Percentiles rank a stretch among this genome's conserved stretches.
These are phyloP conservation scores for Auriscalpium orientale DNA, from an alignment of 768 basidiomycete species.

Conservation along the genomic window DNA sequence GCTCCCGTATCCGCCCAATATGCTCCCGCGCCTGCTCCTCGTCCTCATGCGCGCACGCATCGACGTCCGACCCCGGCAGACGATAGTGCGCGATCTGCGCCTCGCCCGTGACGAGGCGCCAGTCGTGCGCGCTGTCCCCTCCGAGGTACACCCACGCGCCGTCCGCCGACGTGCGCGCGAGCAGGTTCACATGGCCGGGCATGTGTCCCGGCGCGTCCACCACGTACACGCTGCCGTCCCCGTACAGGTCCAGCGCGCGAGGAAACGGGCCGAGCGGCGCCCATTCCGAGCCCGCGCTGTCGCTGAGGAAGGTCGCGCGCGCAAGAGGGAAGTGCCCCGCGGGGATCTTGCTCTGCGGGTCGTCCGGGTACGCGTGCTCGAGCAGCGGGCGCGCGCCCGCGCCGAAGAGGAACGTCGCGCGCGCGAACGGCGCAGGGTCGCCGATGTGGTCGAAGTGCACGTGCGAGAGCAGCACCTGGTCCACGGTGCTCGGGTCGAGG, in stretches of 20 bases:
- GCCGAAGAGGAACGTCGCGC: constrained; percentile 10
- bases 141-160: constrained; percentile 11
- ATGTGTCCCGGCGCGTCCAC: constrained; percentile 17
- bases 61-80: not conserved
- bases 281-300: not conserved
- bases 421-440: constrained; percentile 6
- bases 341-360: not conserved
- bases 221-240: constrained; percentile 13
- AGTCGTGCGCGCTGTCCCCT: constrained; percentile 8
- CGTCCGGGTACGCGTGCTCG: constrained; percentile 1
- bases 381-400: not conserved
- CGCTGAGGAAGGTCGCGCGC: not conserved
- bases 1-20: not conserved
- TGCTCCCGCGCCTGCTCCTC: not conserved
- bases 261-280: constrained; percentile 10
- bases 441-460: constrained; percentile 14
- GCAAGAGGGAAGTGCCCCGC: not conserved
- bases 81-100: not conserved
- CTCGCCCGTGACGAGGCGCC: constrained; percentile 8
- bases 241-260: constrained; percentile 11
- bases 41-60: not conserved
- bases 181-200: constrained; percentile 13
- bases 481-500: constrained; percentile 2
- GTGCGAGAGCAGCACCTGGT: constrained; percentile 6
- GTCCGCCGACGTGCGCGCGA: constrained; percentile 12